Evolutionary conservation across 176 grass and related monocot species (phyloP), one percentile per base, ranked within the genome.

Genomic region (Carex littledalei): DNA sequence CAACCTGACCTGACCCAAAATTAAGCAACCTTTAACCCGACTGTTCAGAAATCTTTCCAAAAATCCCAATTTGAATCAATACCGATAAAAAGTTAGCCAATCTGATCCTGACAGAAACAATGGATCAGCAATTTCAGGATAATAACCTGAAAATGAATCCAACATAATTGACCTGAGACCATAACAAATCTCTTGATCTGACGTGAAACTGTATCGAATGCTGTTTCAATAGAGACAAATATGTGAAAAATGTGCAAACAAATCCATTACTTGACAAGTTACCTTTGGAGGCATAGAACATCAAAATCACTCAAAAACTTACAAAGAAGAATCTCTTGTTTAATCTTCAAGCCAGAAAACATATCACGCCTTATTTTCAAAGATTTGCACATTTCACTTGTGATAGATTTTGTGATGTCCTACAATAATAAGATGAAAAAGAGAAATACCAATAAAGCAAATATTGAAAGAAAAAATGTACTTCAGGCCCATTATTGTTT

Each of bases 251-350:
- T 31, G 26, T 78, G 11, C 6, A 78, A 78, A 78, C 26, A 78
- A 15, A 17, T 67, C n/a, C 3, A 50, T 56, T 34, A 14, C 47
- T 34, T 54, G 34, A 78, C 24, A 8, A 34, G 13, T 53, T 32
- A 24, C 29, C n/a, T 55, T 77, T 63, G 59, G 41, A 63, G 22
- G 34, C 69, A 66, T 80, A 39, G 21, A 81, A 64, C 26, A 86
- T 56, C 52, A 82, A 82, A 37, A 49, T 45, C 59, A 63, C 79
- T 63, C 84, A 83, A 61, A 45, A 58, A 87, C 96, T 95, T 89
- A 95, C 93, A 99, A 81, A 99, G 85, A 89, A 99, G 91, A 85
- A 99, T 86, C 82, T 95, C 96, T 89, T 94, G 96, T 86, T 95
- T 95, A 34, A 98, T 71, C 90, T 92, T 98, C 79, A 98, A 80